Percentiles rank a stretch among this genome's conserved stretches.
These are phyloP conservation scores for Silene latifolia DNA, from an alignment of 148 eudicot species.

Conservation along the genomic window DNA sequence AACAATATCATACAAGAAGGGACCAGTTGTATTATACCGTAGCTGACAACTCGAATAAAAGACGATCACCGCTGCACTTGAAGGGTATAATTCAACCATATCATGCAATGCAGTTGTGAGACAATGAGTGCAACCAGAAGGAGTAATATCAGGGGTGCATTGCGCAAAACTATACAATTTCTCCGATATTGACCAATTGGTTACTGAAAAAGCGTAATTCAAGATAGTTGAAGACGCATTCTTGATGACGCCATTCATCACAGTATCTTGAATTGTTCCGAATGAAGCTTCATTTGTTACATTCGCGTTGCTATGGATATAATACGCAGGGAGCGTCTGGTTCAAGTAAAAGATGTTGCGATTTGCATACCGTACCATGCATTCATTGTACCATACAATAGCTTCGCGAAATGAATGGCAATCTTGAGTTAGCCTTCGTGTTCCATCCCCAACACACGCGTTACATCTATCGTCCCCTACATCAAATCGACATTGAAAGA, in stretches of 20 bases:
- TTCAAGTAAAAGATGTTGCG: conserved; percentile 10
- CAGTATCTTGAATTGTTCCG: neutral
- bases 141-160: conserved; percentile 15
- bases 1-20: neutral
- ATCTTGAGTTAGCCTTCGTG: neutral
- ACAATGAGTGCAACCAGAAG: conserved; percentile 9
- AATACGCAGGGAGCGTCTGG: neutral
- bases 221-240: neutral
- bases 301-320: neutral
- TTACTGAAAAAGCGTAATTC: conserved; percentile 8
- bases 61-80: neutral
- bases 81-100: neutral
- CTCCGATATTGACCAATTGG: neutral
- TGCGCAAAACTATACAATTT: conserved; percentile 18
- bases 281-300: neutral
- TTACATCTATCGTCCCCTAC: neutral
- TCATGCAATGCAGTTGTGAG: neutral
- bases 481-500: conserved; percentile 18
- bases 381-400: conserved; percentile 10
- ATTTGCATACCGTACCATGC: conserved; percentile 22
- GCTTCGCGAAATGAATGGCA: conserved; percentile 11
- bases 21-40: neutral
- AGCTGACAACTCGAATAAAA: conserved; percentile 12
- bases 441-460: conserved; percentile 14
- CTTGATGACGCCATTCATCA: neutral